Evolutionary conservation across 495 filamentous ascomycete genomes (phyloP), one percentile per base, ranked within the genome.

Genomic region (Coniosporium apollinis): DNA sequence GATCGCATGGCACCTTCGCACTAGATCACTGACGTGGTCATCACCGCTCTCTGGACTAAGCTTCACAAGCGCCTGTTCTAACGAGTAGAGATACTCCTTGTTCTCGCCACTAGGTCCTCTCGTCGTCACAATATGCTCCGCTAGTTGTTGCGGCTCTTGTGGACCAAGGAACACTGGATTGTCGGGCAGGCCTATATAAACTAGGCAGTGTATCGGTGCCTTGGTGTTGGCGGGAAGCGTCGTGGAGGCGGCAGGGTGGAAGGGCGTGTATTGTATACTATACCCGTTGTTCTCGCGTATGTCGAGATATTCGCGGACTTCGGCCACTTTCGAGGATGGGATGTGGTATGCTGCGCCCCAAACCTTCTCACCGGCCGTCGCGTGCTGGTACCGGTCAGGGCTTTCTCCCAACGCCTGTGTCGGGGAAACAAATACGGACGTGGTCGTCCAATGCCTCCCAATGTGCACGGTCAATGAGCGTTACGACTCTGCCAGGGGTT

Each of bases 231-330:
- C 46, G 19, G 49, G 37, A 26, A 49, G 45, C 20, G 62, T 50
- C 14, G 53, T 58, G 36, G 33, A 17, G 36, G 62, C 48, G 9
- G 67, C 61, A 7, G 79, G 69, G 50, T 81, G 62, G 55, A 93
- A 93, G 1, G 75, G 72, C 15, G 82, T 86, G 55, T 82, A 82
- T 50, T 91, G 82, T 43, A 89, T 84, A 21, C 70, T 79, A 52
- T 96, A 96, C 5, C 91, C 91, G 53, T 96, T 89, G 46, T 94
- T 93, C 59, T 99, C 91, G 10, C 91, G 78, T 38, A 93, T 85
- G 51, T 96, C 86, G 22, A 99, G 82, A 55, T 94, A 86, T 36
- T 79, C 67, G 39, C 80, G 76, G 3, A 94, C 91, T 58, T 85
- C 79, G 39, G 70, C 66, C 11, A 89, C 81, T 39, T 76, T 69